A percentile compares a stretch with the other conserved stretches of the same genome.
These are phyloP conservation scores for Stellera chamaejasme DNA, from an alignment of 345 rosid genomes.

Conservation along the genomic window DNA sequence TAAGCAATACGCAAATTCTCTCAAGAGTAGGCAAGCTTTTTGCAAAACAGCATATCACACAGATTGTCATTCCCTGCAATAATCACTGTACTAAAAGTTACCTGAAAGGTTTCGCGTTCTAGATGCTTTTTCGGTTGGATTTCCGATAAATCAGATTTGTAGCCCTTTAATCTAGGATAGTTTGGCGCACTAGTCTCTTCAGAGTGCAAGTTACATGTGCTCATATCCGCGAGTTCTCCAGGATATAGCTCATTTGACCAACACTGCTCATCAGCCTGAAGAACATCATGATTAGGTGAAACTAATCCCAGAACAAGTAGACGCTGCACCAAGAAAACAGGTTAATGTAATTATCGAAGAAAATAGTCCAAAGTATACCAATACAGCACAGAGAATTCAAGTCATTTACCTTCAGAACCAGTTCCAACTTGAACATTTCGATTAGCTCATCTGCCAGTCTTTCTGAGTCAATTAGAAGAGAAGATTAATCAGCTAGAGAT, in stretches of 20 bases:
- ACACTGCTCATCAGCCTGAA: constrained; percentile 22
- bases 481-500: constrained; percentile 6
- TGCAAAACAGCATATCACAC: too few species aligned
- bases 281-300: constrained; percentile 36
- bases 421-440: constrained; percentile 64
- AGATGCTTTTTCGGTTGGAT: constrained; percentile 27
- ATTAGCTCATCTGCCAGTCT: constrained; percentile 66
- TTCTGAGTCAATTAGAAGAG: constrained; percentile 36
- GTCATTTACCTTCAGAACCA: constrained; percentile 57
- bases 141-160: constrained; percentile 20
- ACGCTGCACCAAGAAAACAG: constrained; percentile 33
- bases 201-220: constrained; percentile 39
- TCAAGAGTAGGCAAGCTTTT: not conserved
- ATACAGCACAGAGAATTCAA: not conserved
- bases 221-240: constrained; percentile 61
- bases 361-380: not conserved
- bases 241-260: constrained; percentile 74
- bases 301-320: constrained; percentile 48
- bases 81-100: constrained; percentile 1
- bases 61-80: too few species aligned
- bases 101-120: constrained; percentile 56
- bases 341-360: constrained; percentile 1
- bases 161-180: constrained; percentile 37
- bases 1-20: not conserved
- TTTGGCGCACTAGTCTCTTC: constrained; percentile 36